Base-by-base conservation (phyloP, 192 early-diverging fungal species). In the Backusella psychrophila region DNA sequence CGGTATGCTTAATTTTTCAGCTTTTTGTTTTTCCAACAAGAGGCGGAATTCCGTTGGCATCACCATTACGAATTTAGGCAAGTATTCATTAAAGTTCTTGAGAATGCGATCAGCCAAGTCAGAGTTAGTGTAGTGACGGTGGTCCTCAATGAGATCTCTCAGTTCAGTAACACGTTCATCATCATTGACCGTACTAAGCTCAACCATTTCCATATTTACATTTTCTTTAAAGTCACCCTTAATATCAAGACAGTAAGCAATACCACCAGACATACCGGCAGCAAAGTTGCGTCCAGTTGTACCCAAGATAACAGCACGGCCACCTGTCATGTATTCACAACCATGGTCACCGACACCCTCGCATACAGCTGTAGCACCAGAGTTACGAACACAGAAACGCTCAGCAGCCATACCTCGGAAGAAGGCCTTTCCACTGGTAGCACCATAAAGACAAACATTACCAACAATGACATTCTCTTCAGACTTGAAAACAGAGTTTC, bases 271-370 rank as follows among this genome's bases (percentile, higher is more conserved):
- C 98, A 99, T 99, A 81, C 98, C 98, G 21, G 98, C 98, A 33
- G 98, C 98, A 90, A 99, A 98, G 89, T 99, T 99, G 78, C 96
- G 92, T 11, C 98, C 98, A 23, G 93, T 94, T 34, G 71, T 73
- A 76, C 97, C 98, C 11, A 99, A 87, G 31, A 99, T 90, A 49
- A 98, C 87, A 34, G 93, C 92, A 52, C 96, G 89, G 59, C 98
- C 98, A 63, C 98, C 98, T 2, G 98, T 99, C 98, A 99, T 99
- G 87, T 99, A 99, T 87, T 99, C 98, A 86, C 97, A 98, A 72
- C 96, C 98, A 81, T 99, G 98, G 87, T 99, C 98, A 78, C 98
- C 98, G 31, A 93, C 91, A 75, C 98, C 98, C 85, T 99, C 98
- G 44, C 96, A 94, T 6, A 99, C 97, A 56, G 96, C 96, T 66